Conservation (phyloP, 441 rosid genomes). For the Erodium texanum region DNA sequence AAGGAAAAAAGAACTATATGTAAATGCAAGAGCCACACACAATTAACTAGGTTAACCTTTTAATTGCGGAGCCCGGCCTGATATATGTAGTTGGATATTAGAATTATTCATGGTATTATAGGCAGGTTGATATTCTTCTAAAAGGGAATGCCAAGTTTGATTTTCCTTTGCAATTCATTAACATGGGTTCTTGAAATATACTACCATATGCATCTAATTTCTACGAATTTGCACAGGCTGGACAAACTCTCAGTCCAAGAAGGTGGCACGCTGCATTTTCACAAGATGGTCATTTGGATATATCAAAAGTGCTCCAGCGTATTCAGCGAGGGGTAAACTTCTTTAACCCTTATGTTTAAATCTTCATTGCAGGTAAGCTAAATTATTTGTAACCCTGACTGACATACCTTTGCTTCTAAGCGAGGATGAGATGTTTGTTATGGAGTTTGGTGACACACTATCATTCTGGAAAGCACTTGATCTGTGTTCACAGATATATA, state of each 20-base stretch:
- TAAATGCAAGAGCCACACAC: too few species aligned
- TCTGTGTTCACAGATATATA: too few species aligned
- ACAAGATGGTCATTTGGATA: slow-evolving; percentile 75
- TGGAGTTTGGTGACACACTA: too few species aligned
- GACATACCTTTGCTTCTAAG: not conserved
- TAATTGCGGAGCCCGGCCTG: too few species aligned
- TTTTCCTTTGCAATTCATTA: not conserved
- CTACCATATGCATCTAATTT: not conserved
- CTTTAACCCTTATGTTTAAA: not conserved
- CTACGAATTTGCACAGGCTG: slow-evolving; percentile 40
- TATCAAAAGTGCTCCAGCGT: slow-evolving; percentile 68
- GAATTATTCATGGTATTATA: too few species aligned
- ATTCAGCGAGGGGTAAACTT: slow-evolving; percentile 74
- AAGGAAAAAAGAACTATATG: too few species aligned
- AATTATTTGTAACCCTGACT: not conserved
- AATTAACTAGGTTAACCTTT: too few species aligned
- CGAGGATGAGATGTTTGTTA: too few species aligned
- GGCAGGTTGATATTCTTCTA: too few species aligned
- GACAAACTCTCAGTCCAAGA: slow-evolving; percentile 81
- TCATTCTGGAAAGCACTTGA: too few species aligned
- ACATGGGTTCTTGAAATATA: not conserved
- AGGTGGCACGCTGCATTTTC: slow-evolving; percentile 87
- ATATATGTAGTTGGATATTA: too few species aligned
- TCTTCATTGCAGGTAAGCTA: not conserved
- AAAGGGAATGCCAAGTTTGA: not conserved